Evolutionary conservation across 768 basidiomycete genomes (phyloP), one percentile per base, ranked within the genome.

Genomic region (Leccinum incarnatum): DNA sequence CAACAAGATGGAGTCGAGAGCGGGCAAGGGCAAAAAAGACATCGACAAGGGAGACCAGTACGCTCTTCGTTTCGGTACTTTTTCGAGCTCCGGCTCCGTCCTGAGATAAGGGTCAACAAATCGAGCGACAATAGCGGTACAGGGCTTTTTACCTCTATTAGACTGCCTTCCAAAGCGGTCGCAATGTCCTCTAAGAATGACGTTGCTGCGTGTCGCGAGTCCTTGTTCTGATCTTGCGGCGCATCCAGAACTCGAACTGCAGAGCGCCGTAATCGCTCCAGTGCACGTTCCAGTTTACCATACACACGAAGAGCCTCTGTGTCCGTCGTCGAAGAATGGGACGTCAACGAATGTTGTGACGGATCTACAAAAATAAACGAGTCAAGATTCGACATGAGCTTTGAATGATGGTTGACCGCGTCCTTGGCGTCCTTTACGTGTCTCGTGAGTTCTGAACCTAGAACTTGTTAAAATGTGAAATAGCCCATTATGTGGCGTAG

Each of bases 211-310:
- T 30, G 48, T 19, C 29, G 53, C 21, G 51, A 30, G 21, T 62
- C 60, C 23, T 57, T 51, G 50, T 51, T 55, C 48, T 62, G 58
- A 40, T 45, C 34, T 54, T 56, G 62, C 3, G 55, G 51, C 14
- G 56, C 61, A 42, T 87, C 86, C 17, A 88, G 54, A 19, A 77
- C 61, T 50, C 79, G 82, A 37, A 83, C 63, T 12, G 75, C 74
- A n/a, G 75, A 72, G 54, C 85, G 78, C 19, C 87, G 77, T 17
- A 85, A 64, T 53, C 83, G 76, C 67, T 89, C 88, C 11, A 90
- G 60, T 0, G 84, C 81, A 25, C 87, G 79, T 53, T 83, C 81
- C 14, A 87, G 72, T 68, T 88, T 90, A 21, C 75, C 78, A 19
- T 72, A 73, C 34, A 77, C 72, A 2, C 79, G 78, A 51, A 65